Evolutionary conservation across 805 yeast genomes (phyloP).

Genomic region (Saccharomycopsis malanga): DNA sequence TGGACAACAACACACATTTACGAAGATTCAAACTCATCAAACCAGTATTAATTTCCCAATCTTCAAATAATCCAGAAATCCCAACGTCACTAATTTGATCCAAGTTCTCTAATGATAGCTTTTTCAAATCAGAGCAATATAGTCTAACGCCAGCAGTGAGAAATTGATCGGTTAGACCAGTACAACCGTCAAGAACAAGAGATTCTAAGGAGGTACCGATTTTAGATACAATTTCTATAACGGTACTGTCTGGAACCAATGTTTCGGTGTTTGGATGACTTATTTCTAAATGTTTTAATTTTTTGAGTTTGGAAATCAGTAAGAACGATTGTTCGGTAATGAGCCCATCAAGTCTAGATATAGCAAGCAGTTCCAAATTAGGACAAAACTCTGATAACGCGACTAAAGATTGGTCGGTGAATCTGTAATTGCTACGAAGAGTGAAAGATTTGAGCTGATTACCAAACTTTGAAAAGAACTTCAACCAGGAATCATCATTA

Average conservation of each 20-base stretch:
- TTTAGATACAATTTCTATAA: slow-evolving; percentile 52
- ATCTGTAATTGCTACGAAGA: slow-evolving; percentile 76
- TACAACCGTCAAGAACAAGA: slow-evolving; percentile 66
- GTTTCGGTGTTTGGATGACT: slow-evolving; percentile 63
- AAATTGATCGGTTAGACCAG: slow-evolving; percentile 60
- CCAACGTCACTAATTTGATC: slow-evolving; percentile 69
- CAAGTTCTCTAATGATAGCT: slow-evolving; percentile 50
- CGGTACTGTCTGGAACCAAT: slow-evolving; percentile 57
- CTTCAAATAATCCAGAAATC: slow-evolving; percentile 47
- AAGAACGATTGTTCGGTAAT: slow-evolving; percentile 50
- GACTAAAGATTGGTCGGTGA: slow-evolving; percentile 58
- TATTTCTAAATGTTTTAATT: slow-evolving; percentile 53
- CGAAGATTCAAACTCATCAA: slow-evolving; percentile 52
- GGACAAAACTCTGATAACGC: slow-evolving; percentile 57
- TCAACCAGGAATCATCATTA: slow-evolving; percentile 69
- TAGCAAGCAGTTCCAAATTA: slow-evolving; percentile 47
- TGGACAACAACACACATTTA: slow-evolving; percentile 61
- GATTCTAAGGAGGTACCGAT: slow-evolving; percentile 55
- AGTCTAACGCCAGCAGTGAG: slow-evolving; percentile 49
- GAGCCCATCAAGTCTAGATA: slow-evolving; percentile 71
- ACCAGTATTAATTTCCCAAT: slow-evolving; percentile 51
- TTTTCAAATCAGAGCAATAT: slow-evolving; percentile 49
- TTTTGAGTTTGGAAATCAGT: slow-evolving; percentile 52
- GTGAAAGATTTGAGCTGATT: slow-evolving; percentile 50
- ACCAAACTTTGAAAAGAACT: slow-evolving; percentile 56